Percentiles rank a stretch among this genome's conserved stretches.
Evolutionary conservation across 148 eudicot species (phyloP).

Genomic region (Chenopodium suecicum): DNA sequence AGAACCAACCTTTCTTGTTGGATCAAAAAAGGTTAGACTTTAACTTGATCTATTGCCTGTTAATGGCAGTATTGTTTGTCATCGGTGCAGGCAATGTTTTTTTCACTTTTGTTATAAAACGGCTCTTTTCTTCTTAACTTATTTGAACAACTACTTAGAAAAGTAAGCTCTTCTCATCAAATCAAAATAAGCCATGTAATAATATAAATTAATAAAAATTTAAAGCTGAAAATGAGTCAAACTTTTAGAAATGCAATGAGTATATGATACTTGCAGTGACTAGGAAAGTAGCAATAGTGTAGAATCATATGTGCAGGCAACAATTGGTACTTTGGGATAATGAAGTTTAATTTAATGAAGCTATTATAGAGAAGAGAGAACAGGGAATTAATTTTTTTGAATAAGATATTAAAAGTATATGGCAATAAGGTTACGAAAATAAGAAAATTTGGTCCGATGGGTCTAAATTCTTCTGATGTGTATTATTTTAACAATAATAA

Average conservation of each 20-base stretch:
- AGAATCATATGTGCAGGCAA: conserved; percentile 45
- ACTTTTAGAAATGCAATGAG: background rate
- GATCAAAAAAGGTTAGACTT: conserved; percentile 49
- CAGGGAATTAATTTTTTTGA: conserved; percentile 39
- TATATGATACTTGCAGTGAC: background rate
- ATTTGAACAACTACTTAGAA: too few relatives aligned
- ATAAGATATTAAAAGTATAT: too few relatives aligned
- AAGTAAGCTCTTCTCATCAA: too few relatives aligned
- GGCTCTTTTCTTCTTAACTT: background rate
- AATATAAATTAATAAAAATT: too few relatives aligned
- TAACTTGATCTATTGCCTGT: background rate
- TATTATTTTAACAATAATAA: too few relatives aligned
- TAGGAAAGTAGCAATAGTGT: background rate
- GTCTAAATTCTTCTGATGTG: too few relatives aligned
- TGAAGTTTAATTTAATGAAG: conserved; percentile 68
- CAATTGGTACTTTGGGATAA: conserved; percentile 59
- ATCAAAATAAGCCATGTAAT: too few relatives aligned
- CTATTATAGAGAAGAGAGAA: conserved; percentile 66
- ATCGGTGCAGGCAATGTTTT: background rate
- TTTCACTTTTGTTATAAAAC: background rate
- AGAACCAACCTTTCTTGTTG: conserved; percentile 59
- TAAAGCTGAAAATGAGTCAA: too few relatives aligned
- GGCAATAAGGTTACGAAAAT: too few relatives aligned
- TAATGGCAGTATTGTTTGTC: background rate
- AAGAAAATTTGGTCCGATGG: too few relatives aligned